phyloP scores from a whole-genome alignment of 2,329 filamentous ascomycete species.

The Venturia pyrina region DNA sequence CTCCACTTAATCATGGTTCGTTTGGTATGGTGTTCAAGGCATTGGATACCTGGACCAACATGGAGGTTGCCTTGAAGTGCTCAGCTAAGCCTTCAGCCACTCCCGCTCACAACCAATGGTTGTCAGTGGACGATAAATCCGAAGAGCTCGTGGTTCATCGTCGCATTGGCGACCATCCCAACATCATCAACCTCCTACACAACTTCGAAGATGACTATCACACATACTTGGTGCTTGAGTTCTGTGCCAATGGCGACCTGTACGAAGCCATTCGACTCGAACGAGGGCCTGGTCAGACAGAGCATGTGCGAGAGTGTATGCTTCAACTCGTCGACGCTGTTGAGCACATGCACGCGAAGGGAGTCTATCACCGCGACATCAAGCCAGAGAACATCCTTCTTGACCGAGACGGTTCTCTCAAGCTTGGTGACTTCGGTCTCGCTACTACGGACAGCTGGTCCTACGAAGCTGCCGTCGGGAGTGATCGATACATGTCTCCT shows the following conservation, averaged over 20 bases:
- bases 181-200: constrained; percentile 87
- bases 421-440: constrained; percentile 92
- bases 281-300: constrained; percentile 82
- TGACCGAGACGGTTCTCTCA: constrained; percentile 76
- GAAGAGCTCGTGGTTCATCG: constrained; percentile 74
- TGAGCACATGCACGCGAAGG: constrained; percentile 80
- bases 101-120: constrained; percentile 49
- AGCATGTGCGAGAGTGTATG: constrained; percentile 97
- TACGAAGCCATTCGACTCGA: constrained; percentile 93
- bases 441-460: constrained; percentile 86
- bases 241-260: constrained; percentile 87
- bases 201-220: constrained; percentile 89
- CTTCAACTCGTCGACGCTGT: constrained; percentile 84
- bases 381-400: constrained; percentile 99
- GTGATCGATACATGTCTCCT: constrained; percentile 97
- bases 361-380: constrained; percentile 94
- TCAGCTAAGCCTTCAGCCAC: constrained; percentile 70
- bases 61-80: constrained; percentile 91
- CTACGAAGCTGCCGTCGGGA: constrained; percentile 86
- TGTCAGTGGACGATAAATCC: constrained; percentile 71
- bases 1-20: constrained; percentile 94
- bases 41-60: constrained; percentile 63
- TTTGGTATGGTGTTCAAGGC: constrained; percentile 98
- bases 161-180: constrained; percentile 67
- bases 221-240: constrained; percentile 87